Conservation (phyloP, 2,329 filamentous ascomycete genomes). For the Mycosphaerelloides madeirae region DNA sequence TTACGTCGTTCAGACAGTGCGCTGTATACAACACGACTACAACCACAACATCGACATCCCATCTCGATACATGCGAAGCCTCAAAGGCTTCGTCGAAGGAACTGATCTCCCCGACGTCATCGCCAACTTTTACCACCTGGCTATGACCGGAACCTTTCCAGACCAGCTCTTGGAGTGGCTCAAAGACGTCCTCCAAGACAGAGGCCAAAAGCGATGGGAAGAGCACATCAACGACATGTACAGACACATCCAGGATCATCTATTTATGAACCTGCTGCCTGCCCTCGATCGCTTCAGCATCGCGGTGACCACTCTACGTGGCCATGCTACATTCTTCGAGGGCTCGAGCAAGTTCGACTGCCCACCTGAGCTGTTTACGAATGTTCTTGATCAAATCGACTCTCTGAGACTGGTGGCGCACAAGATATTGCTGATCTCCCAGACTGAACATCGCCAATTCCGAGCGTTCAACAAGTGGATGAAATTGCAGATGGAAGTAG, state of each 20-base stretch:
- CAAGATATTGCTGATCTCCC: slow-evolving; percentile 64
- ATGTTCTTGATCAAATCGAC: slow-evolving; percentile 62
- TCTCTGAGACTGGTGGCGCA: slow-evolving; percentile 72
- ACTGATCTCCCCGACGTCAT: slow-evolving; percentile 62
- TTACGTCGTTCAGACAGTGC: slow-evolving; percentile 76
- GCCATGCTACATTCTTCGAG: slow-evolving; percentile 76
- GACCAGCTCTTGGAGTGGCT: slow-evolving; percentile 79
- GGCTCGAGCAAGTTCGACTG: slow-evolving; percentile 57
- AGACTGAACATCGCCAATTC: slow-evolving; percentile 76
- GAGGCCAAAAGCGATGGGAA: slow-evolving; percentile 81
- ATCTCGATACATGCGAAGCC: slow-evolving; percentile 25
- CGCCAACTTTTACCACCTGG: slow-evolving; percentile 75
- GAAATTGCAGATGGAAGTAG: slow-evolving; percentile 72
- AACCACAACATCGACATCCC: slow-evolving; percentile 70
- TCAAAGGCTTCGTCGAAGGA: slow-evolving; percentile 69
- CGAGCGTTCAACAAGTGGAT: slow-evolving; percentile 77
- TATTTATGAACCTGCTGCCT: slow-evolving; percentile 84
- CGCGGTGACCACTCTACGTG: slow-evolving; percentile 75
- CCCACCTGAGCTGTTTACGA: slow-evolving; percentile 35
- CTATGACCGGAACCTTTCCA: slow-evolving; percentile 76
- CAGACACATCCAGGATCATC: slow-evolving; percentile 67
- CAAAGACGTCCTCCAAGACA: slow-evolving; percentile 28
- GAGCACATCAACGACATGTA: slow-evolving; percentile 76
- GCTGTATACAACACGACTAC: slow-evolving; percentile 77
- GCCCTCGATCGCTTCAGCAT: slow-evolving; percentile 78